phyloP scores from a whole-genome alignment of 164 flowering plant genomes.

The Piper longum region DNA sequence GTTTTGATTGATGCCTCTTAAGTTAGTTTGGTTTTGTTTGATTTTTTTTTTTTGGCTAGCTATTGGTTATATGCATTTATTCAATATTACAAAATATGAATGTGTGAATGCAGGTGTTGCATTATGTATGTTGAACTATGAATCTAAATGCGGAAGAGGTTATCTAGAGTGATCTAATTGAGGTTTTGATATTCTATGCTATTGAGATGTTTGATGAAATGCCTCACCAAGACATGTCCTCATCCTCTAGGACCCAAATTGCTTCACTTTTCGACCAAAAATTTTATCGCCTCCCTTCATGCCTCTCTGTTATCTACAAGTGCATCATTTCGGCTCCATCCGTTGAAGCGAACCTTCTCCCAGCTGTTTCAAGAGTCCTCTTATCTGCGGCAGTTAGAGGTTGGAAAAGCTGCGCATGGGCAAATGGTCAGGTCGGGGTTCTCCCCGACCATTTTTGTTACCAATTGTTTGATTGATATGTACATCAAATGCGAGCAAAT shows the following conservation, averaged over 20 bases:
- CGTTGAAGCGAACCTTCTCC: constrained; percentile 33
- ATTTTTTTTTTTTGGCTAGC: too few relatives aligned
- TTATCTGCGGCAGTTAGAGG: constrained; percentile 10
- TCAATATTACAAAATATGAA: too few relatives aligned
- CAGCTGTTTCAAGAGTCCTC: constrained; percentile 52
- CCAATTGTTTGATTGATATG: constrained; percentile 62
- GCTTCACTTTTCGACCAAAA: neutral
- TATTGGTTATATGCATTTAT: too few relatives aligned
- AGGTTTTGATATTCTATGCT: neutral
- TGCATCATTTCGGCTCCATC: constrained; percentile 5
- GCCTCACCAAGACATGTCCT: neutral
- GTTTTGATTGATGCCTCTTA: too few relatives aligned
- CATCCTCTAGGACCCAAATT: neutral
- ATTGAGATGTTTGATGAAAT: neutral
- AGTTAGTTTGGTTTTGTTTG: too few relatives aligned
- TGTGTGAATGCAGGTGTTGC: too few relatives aligned
- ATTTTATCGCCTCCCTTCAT: constrained; percentile 2
- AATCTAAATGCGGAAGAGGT: too few relatives aligned
- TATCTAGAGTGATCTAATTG: too few relatives aligned
- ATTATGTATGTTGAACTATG: too few relatives aligned
- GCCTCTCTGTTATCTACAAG: constrained; percentile 9
- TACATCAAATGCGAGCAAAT: constrained; percentile 38
- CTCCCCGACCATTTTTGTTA: constrained; percentile 45
- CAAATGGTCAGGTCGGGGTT: constrained; percentile 58
- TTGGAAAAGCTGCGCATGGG: constrained; percentile 59